These are phyloP conservation scores for Chrysoporthe deuterocubensis DNA, from an alignment of 2,329 filamentous ascomycete genomes.

Conservation along the genomic window DNA sequence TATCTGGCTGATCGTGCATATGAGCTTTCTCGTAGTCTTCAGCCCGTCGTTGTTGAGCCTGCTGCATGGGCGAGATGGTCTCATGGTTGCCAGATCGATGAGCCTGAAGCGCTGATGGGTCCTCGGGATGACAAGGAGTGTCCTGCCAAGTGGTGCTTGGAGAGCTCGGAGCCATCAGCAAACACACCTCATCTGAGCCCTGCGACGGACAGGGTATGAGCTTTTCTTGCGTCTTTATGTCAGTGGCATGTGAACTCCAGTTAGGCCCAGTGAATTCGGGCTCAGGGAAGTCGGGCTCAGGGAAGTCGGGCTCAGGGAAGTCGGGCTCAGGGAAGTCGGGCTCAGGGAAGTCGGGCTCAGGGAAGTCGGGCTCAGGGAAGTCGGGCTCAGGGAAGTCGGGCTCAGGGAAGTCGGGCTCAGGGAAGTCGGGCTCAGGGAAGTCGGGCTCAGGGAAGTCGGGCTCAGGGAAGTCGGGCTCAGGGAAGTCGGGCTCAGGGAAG, in stretches of 20 bases:
- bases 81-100: background rate
- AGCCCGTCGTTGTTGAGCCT: background rate
- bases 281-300: background rate
- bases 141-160: background rate
- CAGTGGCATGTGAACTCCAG: background rate
- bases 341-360: too few species aligned
- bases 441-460: background rate
- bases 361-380: too few species aligned
- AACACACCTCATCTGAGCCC: conserved; percentile 15
- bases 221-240: background rate
- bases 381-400: too few species aligned
- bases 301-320: too few species aligned
- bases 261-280: background rate
- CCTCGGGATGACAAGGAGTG: background rate
- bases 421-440: background rate
- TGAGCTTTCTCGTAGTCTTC: background rate
- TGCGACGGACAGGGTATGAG: background rate
- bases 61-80: too few species aligned
- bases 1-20: conserved; percentile 23
- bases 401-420: too few species aligned
- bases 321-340: too few species aligned
- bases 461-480: too few species aligned
- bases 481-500: too few species aligned
- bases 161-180: conserved; percentile 6
- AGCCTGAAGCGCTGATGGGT: background rate